Conservation (phyloP, 2,329 filamentous ascomycete species). For the Neopestalotiopsis sp. region DNA sequence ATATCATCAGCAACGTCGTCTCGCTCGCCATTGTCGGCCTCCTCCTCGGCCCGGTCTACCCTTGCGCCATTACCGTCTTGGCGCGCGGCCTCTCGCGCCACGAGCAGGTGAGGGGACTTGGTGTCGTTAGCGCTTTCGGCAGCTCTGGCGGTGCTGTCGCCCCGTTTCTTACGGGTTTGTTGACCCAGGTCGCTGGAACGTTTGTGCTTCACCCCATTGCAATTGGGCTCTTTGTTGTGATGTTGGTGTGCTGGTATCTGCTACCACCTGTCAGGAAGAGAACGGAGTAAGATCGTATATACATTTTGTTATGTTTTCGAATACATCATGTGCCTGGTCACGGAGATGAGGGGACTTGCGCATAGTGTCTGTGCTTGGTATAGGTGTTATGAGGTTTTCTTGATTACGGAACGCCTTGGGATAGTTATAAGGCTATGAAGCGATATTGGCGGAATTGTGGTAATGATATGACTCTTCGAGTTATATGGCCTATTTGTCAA, state of each 20-base stretch:
- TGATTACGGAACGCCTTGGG: no score
- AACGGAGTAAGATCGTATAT: constrained; percentile 51
- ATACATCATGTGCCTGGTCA: no score
- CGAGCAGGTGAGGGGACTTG: constrained; percentile 67
- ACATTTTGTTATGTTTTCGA: no score
- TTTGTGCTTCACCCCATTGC: constrained; percentile 72
- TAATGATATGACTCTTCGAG: no score
- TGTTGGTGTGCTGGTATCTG: constrained; percentile 69
- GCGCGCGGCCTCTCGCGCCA: constrained; percentile 62
- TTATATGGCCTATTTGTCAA: no score
- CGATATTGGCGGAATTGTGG: no score
- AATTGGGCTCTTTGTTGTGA: constrained; percentile 67
- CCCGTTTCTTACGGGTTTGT: constrained; percentile 68
- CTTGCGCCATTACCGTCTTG: constrained; percentile 71
- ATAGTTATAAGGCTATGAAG: no score
- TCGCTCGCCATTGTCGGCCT: constrained; percentile 74
- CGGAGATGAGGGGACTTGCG: no score
- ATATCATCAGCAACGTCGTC: constrained; percentile 74
- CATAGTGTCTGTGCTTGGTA: no score
- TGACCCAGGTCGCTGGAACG: constrained; percentile 67
- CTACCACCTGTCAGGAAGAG: constrained; percentile 65
- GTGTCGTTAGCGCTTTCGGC: constrained; percentile 73
- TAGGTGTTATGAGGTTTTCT: no score
- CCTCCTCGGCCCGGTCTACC: constrained; percentile 80
- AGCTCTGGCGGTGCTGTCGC: constrained; percentile 72